Base-by-base conservation (phyloP, 2,329 filamentous ascomycete genomes). In the Dothideomycetes sp. region DNA sequence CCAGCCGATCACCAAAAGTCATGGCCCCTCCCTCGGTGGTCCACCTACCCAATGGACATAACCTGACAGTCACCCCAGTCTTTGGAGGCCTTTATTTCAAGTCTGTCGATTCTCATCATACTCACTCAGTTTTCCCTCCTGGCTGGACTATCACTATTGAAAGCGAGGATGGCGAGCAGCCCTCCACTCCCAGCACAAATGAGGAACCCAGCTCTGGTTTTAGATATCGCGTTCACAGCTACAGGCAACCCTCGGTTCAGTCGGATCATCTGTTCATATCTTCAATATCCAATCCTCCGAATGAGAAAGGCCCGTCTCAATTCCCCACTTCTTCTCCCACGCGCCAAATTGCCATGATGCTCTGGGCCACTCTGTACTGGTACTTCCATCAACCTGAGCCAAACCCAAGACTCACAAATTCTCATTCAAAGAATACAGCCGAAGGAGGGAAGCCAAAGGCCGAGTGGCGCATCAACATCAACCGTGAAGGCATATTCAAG, bases 61-160 rank as follows among this genome's bases (percentile, higher is more conserved):
- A 73, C 49, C 74, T 91, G 55, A 82, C 80, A 3, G 82, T 94
- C 22, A 78, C 78, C 11, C 84, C 87, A 1, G 85, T 94, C 18
- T 95, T 94, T 59, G 86, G 84, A n/a, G 89, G 89, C 22, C 72
- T 91, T 42, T 84, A 81, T 53, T 95, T 95, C 77, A 91, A 88
- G 60, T 76, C 80, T 43, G 82, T 85, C 56, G 82, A 91, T 47
- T 66, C 84, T 48, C 82, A 74, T 53, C 67, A 71, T 18, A 76
- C 82, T 53, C 73, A 75, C 51, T 79, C 78, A 37, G 73, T 80
- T 4, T 88, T 86, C 45, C 87, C 88, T 0, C 75, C 84, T 5
- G 88, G 88, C 22, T 96, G 89, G 89, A 93, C 84, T 2, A 80
- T 94, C 36, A 82, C 89, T 20, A 70, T 96, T 25, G 81, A 88